Evolutionary conservation across 495 filamentous ascomycete species (phyloP).

Genomic region (Xylaria telfairii): DNA sequence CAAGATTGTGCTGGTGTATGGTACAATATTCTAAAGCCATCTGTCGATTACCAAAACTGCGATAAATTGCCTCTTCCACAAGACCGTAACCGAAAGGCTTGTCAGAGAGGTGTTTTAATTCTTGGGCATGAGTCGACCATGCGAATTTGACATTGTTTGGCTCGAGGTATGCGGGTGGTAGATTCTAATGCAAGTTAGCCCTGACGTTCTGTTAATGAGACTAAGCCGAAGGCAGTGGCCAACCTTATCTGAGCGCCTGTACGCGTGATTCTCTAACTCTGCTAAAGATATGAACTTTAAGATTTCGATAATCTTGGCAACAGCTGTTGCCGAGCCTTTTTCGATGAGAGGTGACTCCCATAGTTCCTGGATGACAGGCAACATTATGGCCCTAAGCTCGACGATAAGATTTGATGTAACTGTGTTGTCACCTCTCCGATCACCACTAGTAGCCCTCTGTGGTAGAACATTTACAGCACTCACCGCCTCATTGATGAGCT

Average conservation of each 20-base stretch:
- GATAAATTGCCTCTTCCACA: slow-evolving; percentile 78
- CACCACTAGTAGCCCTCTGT: slow-evolving; percentile 52
- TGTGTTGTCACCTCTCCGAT: slow-evolving; percentile 70
- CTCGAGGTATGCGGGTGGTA: slow-evolving; percentile 43
- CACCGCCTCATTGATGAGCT: slow-evolving; percentile 75
- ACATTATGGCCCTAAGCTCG: slow-evolving; percentile 80
- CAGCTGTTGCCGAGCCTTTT: slow-evolving; percentile 72
- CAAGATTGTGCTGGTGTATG: slow-evolving; percentile 52
- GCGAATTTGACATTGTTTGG: slow-evolving; percentile 41
- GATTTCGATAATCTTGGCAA: slow-evolving; percentile 83
- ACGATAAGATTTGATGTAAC: slow-evolving; percentile 80
- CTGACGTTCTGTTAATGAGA: background rate
- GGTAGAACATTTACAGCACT: slow-evolving; percentile 66
- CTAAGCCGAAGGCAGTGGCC: slow-evolving; percentile 2
- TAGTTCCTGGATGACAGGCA: slow-evolving; percentile 77
- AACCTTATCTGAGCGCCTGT: slow-evolving; percentile 63
- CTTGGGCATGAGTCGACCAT: slow-evolving; percentile 35
- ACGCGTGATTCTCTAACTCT: slow-evolving; percentile 73
- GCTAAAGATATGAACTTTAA: slow-evolving; percentile 78
- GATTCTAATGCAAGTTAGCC: slow-evolving; percentile 34
- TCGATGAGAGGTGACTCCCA: slow-evolving; percentile 86
- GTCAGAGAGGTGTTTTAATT: slow-evolving; percentile 38
- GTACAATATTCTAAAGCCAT: slow-evolving; percentile 77
- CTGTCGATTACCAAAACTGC: slow-evolving; percentile 70
- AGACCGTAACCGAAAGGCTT: slow-evolving; percentile 51